phyloP scores from a whole-genome alignment of 2,329 filamentous ascomycete genomes.

The Botrytis pseudocinerea region DNA sequence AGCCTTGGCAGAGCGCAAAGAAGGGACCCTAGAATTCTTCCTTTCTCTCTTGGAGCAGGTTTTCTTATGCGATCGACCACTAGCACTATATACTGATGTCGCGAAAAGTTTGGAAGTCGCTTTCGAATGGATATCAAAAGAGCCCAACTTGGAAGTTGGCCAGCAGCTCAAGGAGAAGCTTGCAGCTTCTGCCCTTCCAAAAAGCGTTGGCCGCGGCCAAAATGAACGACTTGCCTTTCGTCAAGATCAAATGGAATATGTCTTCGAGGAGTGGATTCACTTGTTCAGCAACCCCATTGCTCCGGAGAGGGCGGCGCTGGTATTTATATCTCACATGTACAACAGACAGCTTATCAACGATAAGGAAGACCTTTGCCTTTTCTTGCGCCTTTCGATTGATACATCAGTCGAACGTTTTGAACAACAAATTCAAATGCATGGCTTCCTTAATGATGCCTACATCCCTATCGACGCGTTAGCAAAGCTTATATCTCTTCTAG shows the following conservation, averaged over 20 bases:
- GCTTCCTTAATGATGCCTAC: slow-evolving; percentile 58
- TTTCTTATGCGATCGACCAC: slow-evolving; percentile 73
- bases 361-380: slow-evolving; percentile 74
- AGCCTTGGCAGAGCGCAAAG: slow-evolving; percentile 69
- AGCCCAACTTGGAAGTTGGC: slow-evolving; percentile 64
- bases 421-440: slow-evolving; percentile 60
- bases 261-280: slow-evolving; percentile 93
- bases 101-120: slow-evolving; percentile 78
- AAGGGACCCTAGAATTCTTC: slow-evolving; percentile 75
- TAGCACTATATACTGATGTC: slow-evolving; percentile 82
- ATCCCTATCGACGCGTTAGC: slow-evolving; percentile 75
- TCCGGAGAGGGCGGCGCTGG: slow-evolving; percentile 67
- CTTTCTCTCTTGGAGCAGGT: slow-evolving; percentile 76
- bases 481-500: slow-evolving; percentile 74
- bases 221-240: slow-evolving; percentile 60
- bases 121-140: slow-evolving; percentile 76
- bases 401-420: slow-evolving; percentile 77
- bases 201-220: slow-evolving; percentile 55
- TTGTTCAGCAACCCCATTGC: slow-evolving; percentile 76
- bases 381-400: slow-evolving; percentile 81
- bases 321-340: slow-evolving; percentile 85
- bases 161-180: slow-evolving; percentile 71
- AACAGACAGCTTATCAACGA: slow-evolving; percentile 69
- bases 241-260: slow-evolving; percentile 85
- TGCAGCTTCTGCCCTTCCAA: slow-evolving; percentile 52